Evolutionary conservation across 2,329 filamentous ascomycete genomes (phyloP).

Genomic region (Phialophora tarda): DNA sequence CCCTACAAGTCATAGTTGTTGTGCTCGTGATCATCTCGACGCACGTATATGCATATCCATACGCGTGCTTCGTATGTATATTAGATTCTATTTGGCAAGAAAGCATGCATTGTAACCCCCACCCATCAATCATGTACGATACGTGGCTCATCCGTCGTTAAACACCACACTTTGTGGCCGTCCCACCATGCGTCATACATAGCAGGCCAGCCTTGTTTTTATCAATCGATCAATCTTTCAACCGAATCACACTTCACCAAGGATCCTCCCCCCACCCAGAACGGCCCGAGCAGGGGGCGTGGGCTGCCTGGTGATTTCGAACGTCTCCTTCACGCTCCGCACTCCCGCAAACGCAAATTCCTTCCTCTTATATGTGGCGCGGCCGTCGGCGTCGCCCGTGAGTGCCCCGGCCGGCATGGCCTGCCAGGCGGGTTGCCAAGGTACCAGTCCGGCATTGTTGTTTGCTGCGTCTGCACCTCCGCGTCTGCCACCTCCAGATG

Average conservation of each 20-base stretch:
- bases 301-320: neutral
- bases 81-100: neutral
- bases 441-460: neutral
- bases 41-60: neutral
- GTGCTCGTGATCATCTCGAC: too few species aligned
- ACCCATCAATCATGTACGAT: neutral
- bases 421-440: neutral
- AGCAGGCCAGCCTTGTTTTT: too few species aligned
- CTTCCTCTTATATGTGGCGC: constrained; percentile 1
- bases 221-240: too few species aligned
- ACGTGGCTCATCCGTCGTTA: too few species aligned
- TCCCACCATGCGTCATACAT: too few species aligned
- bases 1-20: neutral
- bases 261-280: neutral
- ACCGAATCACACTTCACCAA: neutral
- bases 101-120: neutral
- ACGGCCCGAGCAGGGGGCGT: neutral
- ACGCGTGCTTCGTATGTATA: neutral
- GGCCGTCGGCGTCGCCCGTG: neutral
- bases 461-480: neutral
- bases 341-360: neutral
- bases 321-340: neutral
- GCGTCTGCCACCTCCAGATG: too few species aligned
- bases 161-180: too few species aligned
- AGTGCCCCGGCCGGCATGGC: neutral